phyloP scores from a whole-genome alignment of 371 early-diverging fungal genomes.

The Dichotomocladium elegans region DNA sequence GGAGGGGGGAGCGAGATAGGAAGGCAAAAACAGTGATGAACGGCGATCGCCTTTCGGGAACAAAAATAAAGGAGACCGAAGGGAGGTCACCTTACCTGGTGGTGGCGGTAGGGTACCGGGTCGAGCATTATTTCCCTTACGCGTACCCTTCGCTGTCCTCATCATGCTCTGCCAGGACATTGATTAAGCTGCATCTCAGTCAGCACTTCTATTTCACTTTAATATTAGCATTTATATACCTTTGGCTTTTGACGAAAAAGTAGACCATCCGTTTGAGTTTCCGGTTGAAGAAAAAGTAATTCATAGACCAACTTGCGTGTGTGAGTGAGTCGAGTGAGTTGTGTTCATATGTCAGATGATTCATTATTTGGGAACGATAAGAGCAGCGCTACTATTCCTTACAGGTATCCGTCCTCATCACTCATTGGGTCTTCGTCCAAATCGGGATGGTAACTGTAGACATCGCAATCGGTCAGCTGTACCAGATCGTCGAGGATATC shows the following conservation, averaged over 20 bases:
- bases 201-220: no score
- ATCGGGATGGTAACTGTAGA: conserved; percentile 85
- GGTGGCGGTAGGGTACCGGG: no score
- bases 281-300: conserved; percentile 92
- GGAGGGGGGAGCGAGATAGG: no score
- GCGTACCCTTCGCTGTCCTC: background rate
- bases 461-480: conserved; percentile 76
- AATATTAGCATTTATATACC: conserved; percentile 47
- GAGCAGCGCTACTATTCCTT: conserved; percentile 16
- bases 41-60: background rate
- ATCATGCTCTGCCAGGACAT: background rate
- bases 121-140: background rate
- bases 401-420: conserved; percentile 66
- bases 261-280: conserved; percentile 86
- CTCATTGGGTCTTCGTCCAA: conserved; percentile 85
- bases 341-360: background rate
- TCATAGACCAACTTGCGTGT: conserved; percentile 82
- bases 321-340: no score
- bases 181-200: background rate
- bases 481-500: conserved; percentile 79
- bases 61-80: no score
- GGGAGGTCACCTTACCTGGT: background rate
- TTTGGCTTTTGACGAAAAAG: conserved; percentile 83
- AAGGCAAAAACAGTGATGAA: conserved; percentile 1
- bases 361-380: no score